Evolutionary conservation across 164 flowering plant genomes (phyloP).

Genomic region (Pachysandra terminalis): DNA sequence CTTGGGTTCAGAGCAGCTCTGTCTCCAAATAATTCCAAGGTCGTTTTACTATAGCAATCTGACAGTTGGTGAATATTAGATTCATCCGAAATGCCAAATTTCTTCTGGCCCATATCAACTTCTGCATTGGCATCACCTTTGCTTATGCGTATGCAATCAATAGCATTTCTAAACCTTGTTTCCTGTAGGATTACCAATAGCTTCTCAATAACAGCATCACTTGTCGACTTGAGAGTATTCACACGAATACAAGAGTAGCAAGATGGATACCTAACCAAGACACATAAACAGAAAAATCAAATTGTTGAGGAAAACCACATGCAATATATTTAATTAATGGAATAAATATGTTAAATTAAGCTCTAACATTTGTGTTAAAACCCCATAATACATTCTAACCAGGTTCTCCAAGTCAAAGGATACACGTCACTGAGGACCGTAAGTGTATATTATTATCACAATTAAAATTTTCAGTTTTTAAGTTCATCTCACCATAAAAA

Average conservation of each 20-base stretch:
- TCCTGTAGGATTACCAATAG: slow-evolving; percentile 35
- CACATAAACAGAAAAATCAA: background rate
- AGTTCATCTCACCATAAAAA: too few species aligned
- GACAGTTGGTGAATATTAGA: slow-evolving; percentile 1
- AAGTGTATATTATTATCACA: too few species aligned
- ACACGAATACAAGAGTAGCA: slow-evolving; percentile 90
- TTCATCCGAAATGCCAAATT: slow-evolving; percentile 12
- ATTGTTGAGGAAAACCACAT: background rate
- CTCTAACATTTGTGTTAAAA: background rate
- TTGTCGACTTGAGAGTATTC: slow-evolving; percentile 66
- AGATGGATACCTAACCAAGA: slow-evolving; percentile 61
- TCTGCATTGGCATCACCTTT: slow-evolving; percentile 7
- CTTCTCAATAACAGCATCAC: slow-evolving; percentile 64
- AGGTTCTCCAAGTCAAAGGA: too few species aligned
- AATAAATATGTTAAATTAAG: background rate
- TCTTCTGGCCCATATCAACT: slow-evolving; percentile 5
- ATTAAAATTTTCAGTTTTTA: too few species aligned
- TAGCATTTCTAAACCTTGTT: slow-evolving; percentile 11
- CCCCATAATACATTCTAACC: too few species aligned
- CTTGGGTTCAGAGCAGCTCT: slow-evolving; percentile 9
- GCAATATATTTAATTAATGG: background rate
- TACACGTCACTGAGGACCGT: background rate
- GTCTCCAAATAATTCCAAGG: slow-evolving; percentile 8
- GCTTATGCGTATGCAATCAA: slow-evolving; percentile 2
- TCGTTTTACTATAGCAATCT: slow-evolving; percentile 4